phyloP scores from a whole-genome alignment of 306 rosid species.

The Rosa multiflora region DNA sequence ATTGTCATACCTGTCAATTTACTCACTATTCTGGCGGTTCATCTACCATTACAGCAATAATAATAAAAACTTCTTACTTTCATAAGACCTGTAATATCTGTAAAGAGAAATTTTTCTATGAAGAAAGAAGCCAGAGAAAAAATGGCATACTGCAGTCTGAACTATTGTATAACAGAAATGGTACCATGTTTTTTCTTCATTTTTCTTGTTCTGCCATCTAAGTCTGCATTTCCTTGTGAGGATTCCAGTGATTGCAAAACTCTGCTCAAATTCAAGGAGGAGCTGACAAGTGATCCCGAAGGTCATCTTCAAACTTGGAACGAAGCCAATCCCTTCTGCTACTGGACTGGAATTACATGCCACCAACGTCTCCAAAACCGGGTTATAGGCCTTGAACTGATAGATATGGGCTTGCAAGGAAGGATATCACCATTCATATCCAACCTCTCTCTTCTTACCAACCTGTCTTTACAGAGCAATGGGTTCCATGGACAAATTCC shows the following conservation, averaged over 20 bases:
- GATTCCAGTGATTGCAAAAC: constrained; percentile 12
- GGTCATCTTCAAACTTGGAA: constrained; percentile 25
- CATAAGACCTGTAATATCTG: not conserved
- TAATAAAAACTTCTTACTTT: not conserved
- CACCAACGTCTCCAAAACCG: constrained; percentile 6
- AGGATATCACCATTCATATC: constrained; percentile 21
- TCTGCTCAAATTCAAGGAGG: constrained; percentile 24
- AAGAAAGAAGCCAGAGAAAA: not conserved
- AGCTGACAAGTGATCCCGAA: constrained; percentile 17
- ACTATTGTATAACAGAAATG: not conserved
- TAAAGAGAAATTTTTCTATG: not conserved
- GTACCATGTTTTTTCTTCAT: not conserved
- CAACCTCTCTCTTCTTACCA: constrained; percentile 30
- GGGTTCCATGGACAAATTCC: constrained; percentile 21
- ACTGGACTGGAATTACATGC: constrained; percentile 36
- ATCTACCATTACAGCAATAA: not conserved
- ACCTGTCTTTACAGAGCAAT: constrained; percentile 18
- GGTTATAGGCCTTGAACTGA: constrained; percentile 22
- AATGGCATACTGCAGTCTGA: constrained; percentile 1
- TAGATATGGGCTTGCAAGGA: constrained; percentile 25
- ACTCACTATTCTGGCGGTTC: not conserved
- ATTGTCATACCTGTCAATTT: not conserved
- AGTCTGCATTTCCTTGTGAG: constrained; percentile 16
- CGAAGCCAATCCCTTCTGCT: constrained; percentile 29
- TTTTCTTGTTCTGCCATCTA: constrained; percentile 9